These are phyloP conservation scores for Dendrobium nobile DNA, from an alignment of 106 monocot species.

Conservation along the genomic window DNA sequence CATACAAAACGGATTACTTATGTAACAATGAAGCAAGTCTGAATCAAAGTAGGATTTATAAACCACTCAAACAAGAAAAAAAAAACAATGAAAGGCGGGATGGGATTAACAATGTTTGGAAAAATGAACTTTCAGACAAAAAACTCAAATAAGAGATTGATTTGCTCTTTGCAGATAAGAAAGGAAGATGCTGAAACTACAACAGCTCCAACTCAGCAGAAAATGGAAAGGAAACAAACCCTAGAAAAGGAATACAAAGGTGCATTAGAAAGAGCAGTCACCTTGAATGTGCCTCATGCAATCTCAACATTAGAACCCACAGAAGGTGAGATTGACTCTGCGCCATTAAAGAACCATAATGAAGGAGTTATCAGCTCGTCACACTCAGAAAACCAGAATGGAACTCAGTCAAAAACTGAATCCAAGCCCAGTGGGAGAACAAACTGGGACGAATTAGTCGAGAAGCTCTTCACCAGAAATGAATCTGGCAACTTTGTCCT, in stretches of 20 bases:
- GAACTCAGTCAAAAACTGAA: not conserved
- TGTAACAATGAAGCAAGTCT: no score
- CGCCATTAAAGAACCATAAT: not conserved
- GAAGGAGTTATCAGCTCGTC: not conserved
- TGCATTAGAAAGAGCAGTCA: conserved; percentile 61
- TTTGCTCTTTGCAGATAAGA: conserved; percentile 4
- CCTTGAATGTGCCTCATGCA: conserved; percentile 63
- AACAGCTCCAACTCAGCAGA: conserved; percentile 44
- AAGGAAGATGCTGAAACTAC: conserved; percentile 24
- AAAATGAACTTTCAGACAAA: no score
- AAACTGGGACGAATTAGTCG: conserved; percentile 50
- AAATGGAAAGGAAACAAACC: conserved; percentile 72
- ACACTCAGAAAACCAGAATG: not conserved
- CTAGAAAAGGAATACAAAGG: conserved; percentile 62
- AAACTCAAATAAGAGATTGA: not conserved
- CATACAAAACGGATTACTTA: no score
- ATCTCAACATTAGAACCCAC: conserved; percentile 16
- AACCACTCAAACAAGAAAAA: no score
- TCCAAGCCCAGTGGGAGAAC: conserved; percentile 27
- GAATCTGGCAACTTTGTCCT: conserved; percentile 26
- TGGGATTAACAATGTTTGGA: no score
- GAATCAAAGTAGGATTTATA: no score
- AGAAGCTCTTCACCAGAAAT: conserved; percentile 31
- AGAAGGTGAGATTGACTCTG: not conserved
- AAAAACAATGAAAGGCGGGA: no score